A percentile compares a stretch with the other conserved stretches of the same genome.
These are phyloP conservation scores for Cystobasidium onofrii DNA, from an alignment of 768 basidiomycete genomes.

Conservation along the genomic window DNA sequence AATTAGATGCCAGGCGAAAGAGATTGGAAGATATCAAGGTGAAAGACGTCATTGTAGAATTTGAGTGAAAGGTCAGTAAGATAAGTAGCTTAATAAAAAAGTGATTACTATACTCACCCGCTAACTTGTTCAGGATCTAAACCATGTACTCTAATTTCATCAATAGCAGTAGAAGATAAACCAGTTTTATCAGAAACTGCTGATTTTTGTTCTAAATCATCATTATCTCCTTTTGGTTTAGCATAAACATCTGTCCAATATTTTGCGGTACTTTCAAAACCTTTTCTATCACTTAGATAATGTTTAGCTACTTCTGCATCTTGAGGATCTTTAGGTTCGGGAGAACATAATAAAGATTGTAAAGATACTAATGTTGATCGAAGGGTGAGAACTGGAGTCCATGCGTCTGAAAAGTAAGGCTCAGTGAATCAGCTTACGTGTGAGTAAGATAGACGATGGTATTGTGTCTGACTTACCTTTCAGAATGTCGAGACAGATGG, in stretches of 20 bases:
- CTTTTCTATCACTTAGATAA: conserved; percentile 74
- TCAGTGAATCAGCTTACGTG: not conserved
- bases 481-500: conserved; percentile 63
- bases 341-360: conserved; percentile 86
- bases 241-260: conserved; percentile 91
- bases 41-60: too few species aligned
- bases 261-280: conserved; percentile 83
- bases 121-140: conserved; percentile 69
- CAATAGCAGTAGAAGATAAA: conserved; percentile 49
- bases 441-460: too few species aligned
- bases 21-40: too few species aligned
- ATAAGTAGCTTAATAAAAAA: too few species aligned
- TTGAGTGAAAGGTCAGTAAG: too few species aligned
- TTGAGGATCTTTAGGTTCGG: conserved; percentile 92
- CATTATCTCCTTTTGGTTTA: conserved; percentile 53
- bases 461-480: conserved; percentile 54
- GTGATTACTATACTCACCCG: conserved; percentile 64
- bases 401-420: conserved; percentile 49
- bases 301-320: conserved; percentile 98
- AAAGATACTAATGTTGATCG: conserved; percentile 93
- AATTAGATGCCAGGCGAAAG: too few species aligned
- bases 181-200: conserved; percentile 44
- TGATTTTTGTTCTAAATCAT: conserved; percentile 51
- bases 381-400: conserved; percentile 88
- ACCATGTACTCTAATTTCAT: conserved; percentile 71